Base-by-base conservation (phyloP, 441 rosid genomes). In the Brassica balearica region DNA sequence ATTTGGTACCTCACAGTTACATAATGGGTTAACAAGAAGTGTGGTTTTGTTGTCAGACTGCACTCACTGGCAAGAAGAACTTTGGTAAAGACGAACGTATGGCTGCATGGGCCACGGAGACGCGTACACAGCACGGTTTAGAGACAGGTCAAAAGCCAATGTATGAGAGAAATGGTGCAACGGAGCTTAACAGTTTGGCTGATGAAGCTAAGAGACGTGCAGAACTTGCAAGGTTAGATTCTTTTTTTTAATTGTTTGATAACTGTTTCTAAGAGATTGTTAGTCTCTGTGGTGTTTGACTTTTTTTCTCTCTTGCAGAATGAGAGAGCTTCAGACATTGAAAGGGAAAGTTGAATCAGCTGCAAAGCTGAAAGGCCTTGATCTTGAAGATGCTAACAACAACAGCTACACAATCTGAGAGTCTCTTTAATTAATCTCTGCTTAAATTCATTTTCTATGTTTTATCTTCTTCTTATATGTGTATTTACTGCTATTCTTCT, bases 301-400 rank as follows among this genome's bases (percentile, higher is more conserved):
- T 23, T 66, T 66, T 29, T 3, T 10, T 62, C 19, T 17, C 19
- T 17, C n/a, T 14, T 71, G 84, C 80, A 87, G 93, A 82, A 65
- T 87, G 70, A 88, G 92, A 78, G 94, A 90, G 85, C 81, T 88
- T 56, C 88, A 83, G 56, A 90, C 92, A 14, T 81, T 88, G 71
- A 90, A 90, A 68, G 94, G 94, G 43, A 88, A 74, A 72, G 89
- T 90, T 1, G 92, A 90, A 80, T 87, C 91, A 12, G 82, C 87
- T 34, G 90, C 89, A 56, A 88, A 88, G 81, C 80, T 88, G 65
- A 87, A 86, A 77, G 92, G 92, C 2, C 34, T 70, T 51, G 87
- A 87, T 65, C 80, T 92, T 46, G 96, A 92, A 9, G 92, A 76
- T 77, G 72, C 6, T 22, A 81, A 81, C 75, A 67, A 10, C 67